Percentiles rank a stretch among this genome's conserved stretches.
Evolutionary conservation across 768 basidiomycete species (phyloP).

Genomic region (Lactarius pseudohatsudake): DNA sequence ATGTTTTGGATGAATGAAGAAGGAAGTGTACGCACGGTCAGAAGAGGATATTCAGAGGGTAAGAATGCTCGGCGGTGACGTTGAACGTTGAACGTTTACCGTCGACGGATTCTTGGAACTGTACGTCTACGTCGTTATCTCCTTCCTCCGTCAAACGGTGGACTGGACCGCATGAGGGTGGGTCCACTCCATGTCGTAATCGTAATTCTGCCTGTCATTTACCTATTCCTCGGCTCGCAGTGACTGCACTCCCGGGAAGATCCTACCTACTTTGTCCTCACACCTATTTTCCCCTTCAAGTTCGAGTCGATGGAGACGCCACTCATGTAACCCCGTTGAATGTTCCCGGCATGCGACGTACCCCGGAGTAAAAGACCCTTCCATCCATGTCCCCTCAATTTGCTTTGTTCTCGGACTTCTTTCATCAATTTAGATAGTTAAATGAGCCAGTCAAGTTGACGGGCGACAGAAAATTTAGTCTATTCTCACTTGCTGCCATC

Average conservation of each 20-base stretch:
- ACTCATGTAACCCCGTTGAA: conserved; percentile 9
- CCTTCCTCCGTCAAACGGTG: conserved; percentile 23
- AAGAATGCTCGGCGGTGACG: conserved; percentile 2
- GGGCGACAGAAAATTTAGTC: conserved; percentile 22
- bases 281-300: conserved; percentile 1
- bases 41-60: conserved; percentile 24
- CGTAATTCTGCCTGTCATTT: conserved; percentile 18
- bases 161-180: conserved; percentile 19
- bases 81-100: conserved; percentile 19
- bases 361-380: conserved; percentile 5
- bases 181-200: conserved; percentile 24
- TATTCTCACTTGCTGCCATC: conserved; percentile 23
- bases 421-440: conserved; percentile 21
- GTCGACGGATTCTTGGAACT: conserved; percentile 29
- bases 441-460: conserved; percentile 6
- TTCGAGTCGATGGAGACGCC: neutral
- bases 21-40: conserved; percentile 20
- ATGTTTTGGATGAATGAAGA: conserved; percentile 26
- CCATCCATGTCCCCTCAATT: conserved; percentile 15
- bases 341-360: conserved; percentile 11
- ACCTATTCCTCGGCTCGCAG: conserved; percentile 26
- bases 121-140: conserved; percentile 27
- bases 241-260: conserved; percentile 2
- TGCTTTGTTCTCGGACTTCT: conserved; percentile 17
- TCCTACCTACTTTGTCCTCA: conserved; percentile 20